Evolutionary conservation across 352 stramenopile species (phyloP).

Genomic region (Phytophthora pinifolia): DNA sequence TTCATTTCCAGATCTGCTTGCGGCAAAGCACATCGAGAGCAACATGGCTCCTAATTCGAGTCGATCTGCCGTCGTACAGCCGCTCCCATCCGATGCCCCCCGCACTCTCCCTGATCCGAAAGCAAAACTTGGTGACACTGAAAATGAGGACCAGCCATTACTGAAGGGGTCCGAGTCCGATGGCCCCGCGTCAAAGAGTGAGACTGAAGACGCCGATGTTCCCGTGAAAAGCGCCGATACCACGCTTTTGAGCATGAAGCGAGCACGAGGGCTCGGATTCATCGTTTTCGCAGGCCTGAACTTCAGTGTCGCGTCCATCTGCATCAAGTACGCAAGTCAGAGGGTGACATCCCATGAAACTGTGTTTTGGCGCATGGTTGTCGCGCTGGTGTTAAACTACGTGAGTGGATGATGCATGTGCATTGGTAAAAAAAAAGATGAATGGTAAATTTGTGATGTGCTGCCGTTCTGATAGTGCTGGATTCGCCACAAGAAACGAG

Average conservation of each 20-base stretch:
- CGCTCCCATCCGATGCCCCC: conserved; percentile 16
- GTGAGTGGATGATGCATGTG: too few species aligned
- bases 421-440: too few species aligned
- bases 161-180: conserved; percentile 12
- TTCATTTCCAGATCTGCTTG: conserved; percentile 10
- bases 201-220: conserved; percentile 2
- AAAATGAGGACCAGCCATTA: conserved; percentile 26
- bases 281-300: conserved; percentile 56
- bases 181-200: conserved; percentile 13
- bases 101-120: conserved; percentile 14
- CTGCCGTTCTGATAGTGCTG: conserved; percentile 23
- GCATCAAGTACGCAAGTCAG: conserved; percentile 61
- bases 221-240: conserved; percentile 2
- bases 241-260: conserved; percentile 21
- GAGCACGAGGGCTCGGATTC: conserved; percentile 38
- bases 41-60: conserved; percentile 5
- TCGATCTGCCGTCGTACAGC: conserved; percentile 15
- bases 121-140: conserved; percentile 11
- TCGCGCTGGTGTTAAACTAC: conserved; percentile 54
- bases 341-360: conserved; percentile 58
- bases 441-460: neutral
- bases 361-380: conserved; percentile 57
- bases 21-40: neutral
- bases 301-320: conserved; percentile 66
- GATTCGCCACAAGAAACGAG: conserved; percentile 37